Percentiles rank a stretch among this genome's conserved stretches.
Conservation (phyloP, 768 basidiomycete genomes). For the Leccinum uliginosum region DNA sequence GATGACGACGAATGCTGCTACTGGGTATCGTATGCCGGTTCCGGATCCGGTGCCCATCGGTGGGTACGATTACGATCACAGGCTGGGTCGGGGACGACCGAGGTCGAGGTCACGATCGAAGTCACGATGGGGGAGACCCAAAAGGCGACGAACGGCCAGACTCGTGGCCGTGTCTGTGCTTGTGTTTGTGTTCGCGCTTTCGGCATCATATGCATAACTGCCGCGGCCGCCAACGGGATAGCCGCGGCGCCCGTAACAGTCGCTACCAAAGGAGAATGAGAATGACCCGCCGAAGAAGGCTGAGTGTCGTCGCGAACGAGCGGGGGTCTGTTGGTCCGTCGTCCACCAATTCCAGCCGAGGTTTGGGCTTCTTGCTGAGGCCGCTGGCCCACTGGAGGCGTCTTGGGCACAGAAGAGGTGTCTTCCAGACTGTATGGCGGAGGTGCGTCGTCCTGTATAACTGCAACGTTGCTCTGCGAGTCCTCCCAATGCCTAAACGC, state of each 20-base stretch:
- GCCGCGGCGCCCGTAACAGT: not conserved
- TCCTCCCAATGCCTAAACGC: slow-evolving; percentile 45
- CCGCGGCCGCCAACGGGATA: not conserved
- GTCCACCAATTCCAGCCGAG: not conserved
- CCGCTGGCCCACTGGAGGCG: not conserved
- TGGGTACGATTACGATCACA: not conserved
- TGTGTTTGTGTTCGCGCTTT: not conserved
- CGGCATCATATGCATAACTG: not conserved
- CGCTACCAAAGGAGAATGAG: slow-evolving; percentile 6
- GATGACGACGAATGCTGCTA: not conserved
- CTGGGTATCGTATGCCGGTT: not conserved
- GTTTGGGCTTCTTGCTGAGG: not conserved
- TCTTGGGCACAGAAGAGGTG: not conserved
- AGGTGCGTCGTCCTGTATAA: slow-evolving; percentile 47
- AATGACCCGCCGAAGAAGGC: slow-evolving; percentile 1
- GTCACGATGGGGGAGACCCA: not conserved
- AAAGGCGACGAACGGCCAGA: slow-evolving; percentile 2
- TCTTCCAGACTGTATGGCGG: slow-evolving; percentile 67
- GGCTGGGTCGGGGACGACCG: not conserved
- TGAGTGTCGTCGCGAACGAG: not conserved
- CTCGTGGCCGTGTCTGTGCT: slow-evolving; percentile 2
- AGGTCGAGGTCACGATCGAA: not conserved
- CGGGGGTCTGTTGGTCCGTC: not conserved
- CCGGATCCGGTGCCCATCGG: not conserved
- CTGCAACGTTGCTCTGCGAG: slow-evolving; percentile 1